These are phyloP conservation scores for Wickerhamomyces tratensis DNA, from an alignment of 805 yeast genomes.

Conservation along the genomic window DNA sequence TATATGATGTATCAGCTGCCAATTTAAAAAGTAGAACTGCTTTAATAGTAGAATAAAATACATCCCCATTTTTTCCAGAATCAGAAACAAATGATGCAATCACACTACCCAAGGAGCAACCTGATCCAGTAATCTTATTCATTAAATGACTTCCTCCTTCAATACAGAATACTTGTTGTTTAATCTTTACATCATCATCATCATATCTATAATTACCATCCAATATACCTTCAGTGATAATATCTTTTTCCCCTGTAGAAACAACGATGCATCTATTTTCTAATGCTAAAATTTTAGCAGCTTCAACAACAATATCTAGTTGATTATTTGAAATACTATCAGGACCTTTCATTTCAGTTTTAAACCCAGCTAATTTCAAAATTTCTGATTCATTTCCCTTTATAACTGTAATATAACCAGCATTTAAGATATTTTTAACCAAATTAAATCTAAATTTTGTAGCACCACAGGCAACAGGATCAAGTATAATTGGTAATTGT, in stretches of 20 bases:
- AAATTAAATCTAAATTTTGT: constrained; percentile 43
- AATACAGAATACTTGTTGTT: constrained; percentile 24
- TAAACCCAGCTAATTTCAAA: constrained; percentile 41
- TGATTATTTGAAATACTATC: constrained; percentile 31
- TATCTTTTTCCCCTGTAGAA: constrained; percentile 54
- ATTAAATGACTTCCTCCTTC: constrained; percentile 54
- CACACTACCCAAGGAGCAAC: constrained; percentile 72
- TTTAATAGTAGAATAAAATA: constrained; percentile 23
- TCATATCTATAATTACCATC: constrained; percentile 13
- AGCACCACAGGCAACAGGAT: constrained; percentile 94
- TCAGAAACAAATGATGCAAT: constrained; percentile 49
- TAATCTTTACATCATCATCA: constrained; percentile 6
- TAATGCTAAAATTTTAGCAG: constrained; percentile 39
- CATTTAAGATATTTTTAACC: constrained; percentile 38
- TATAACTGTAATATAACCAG: constrained; percentile 55
- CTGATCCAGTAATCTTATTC: constrained; percentile 71
- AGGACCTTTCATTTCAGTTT: constrained; percentile 58
- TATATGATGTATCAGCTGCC: constrained; percentile 32
- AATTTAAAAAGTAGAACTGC: constrained; percentile 52
- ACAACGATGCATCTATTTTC: constrained; percentile 54
- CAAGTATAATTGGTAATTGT: constrained; percentile 62
- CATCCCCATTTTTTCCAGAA: constrained; percentile 2
- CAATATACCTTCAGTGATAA: constrained; percentile 36
- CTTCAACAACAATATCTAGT: constrained; percentile 20
- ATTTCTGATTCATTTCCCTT: constrained; percentile 89